A percentile compares a stretch with the other conserved stretches of the same genome.
These are phyloP conservation scores for Entomortierella chlamydospora DNA, from an alignment of 192 early-diverging fungal genomes.

Conservation along the genomic window DNA sequence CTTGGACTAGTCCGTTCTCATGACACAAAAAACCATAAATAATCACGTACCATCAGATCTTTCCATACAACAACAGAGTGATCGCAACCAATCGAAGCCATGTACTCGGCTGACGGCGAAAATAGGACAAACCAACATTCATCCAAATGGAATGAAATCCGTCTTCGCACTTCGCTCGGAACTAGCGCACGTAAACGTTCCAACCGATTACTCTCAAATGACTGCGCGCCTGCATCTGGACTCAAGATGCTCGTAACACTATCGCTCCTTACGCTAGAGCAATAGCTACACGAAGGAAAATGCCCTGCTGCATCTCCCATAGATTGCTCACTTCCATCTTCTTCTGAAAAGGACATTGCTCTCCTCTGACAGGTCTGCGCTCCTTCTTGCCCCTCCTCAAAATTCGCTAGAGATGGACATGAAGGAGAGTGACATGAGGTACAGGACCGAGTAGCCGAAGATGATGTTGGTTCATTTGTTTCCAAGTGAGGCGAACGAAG, in stretches of 20 bases:
- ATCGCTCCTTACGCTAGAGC: conserved; percentile 18
- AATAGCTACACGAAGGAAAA: conserved; percentile 21
- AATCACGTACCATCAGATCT: conserved; percentile 22
- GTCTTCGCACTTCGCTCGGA: conserved; percentile 20
- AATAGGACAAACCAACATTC: conserved; percentile 48
- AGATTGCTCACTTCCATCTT: not conserved
- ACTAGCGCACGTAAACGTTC: conserved; percentile 9
- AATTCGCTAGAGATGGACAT: not conserved
- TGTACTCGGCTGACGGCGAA: conserved; percentile 36
- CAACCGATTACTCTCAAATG: conserved; percentile 8
- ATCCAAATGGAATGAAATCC: conserved; percentile 30
- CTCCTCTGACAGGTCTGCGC: not conserved
- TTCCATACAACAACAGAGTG: conserved; percentile 19
- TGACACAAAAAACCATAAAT: not conserved
- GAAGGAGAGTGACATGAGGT: not conserved
- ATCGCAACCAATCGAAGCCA: conserved; percentile 35
- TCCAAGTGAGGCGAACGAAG: not conserved
- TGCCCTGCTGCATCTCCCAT: not conserved
- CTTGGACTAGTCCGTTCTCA: too few relatives aligned
- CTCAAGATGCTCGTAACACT: conserved; percentile 2
- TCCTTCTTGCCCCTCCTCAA: not conserved
- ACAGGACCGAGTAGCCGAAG: not conserved
- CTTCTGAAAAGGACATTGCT: not conserved
- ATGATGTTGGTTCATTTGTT: conserved; percentile 1
- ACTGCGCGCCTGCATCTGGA: not conserved